phyloP scores from a whole-genome alignment of 305 asterid genomes.

The Andrographis paniculata region DNA sequence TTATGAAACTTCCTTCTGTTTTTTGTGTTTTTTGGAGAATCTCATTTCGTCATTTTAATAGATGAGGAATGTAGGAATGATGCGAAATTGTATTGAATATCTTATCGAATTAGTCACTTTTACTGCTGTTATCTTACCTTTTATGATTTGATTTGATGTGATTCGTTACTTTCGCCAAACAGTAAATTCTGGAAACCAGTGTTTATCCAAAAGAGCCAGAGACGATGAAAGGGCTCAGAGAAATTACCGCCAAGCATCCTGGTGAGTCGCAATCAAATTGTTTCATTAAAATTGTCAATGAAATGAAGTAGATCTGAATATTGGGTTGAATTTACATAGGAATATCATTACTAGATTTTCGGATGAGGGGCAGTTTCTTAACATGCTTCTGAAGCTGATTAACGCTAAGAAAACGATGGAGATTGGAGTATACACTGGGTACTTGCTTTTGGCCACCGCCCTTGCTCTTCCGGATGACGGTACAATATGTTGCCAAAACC shows the following conservation, averaged over 20 bases:
- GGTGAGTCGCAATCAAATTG: constrained; percentile 26
- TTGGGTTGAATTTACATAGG: constrained; percentile 22
- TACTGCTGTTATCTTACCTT: too few relatives aligned
- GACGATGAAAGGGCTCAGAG: constrained; percentile 82
- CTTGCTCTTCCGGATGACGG: constrained; percentile 52
- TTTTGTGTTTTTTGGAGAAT: too few relatives aligned
- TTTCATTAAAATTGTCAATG: background rate
- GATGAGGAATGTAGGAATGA: too few relatives aligned
- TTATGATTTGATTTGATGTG: too few relatives aligned
- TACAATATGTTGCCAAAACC: constrained; percentile 20
- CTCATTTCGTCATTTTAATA: too few relatives aligned
- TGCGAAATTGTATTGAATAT: too few relatives aligned
- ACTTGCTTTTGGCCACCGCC: constrained; percentile 47
- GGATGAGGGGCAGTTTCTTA: constrained; percentile 39
- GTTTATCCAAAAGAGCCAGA: constrained; percentile 84
- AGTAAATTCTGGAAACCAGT: constrained; percentile 78
- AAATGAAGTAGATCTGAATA: too few relatives aligned
- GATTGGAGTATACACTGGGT: constrained; percentile 49
- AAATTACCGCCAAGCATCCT: constrained; percentile 81
- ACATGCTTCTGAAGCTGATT: constrained; percentile 42
- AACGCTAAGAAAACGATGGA: constrained; percentile 44
- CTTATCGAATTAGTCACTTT: too few relatives aligned
- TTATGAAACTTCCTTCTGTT: too few relatives aligned
- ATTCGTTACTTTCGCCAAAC: constrained; percentile 5
- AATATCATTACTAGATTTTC: constrained; percentile 65